Evolutionary conservation across 352 stramenopile species (phyloP).

Genomic region (Phytopythium mirpurense): DNA sequence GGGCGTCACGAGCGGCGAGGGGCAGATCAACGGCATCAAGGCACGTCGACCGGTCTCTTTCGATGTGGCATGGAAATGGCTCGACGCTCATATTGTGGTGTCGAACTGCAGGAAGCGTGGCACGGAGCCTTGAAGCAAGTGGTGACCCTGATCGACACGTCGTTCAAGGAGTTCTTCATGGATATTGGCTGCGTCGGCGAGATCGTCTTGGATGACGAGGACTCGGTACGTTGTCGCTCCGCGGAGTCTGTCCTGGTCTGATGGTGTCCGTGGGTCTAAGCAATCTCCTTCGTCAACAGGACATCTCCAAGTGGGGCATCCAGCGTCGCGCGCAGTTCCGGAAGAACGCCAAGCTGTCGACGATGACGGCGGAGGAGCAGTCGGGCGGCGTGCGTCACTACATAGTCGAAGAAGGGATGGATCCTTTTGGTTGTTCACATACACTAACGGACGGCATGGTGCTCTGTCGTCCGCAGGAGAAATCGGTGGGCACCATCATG

Average conservation of each 20-base stretch:
- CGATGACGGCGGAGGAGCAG: constrained; percentile 84
- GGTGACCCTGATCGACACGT: constrained; percentile 73
- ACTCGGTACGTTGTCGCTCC: constrained; percentile 27
- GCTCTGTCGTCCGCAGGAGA: constrained; percentile 60
- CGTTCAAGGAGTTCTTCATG: constrained; percentile 81
- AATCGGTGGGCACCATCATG: constrained; percentile 90
- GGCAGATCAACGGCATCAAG: constrained; percentile 73
- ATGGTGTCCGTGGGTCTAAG: not conserved
- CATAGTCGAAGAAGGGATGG: too few relatives aligned
- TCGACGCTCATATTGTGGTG: not conserved
- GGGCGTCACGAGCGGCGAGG: constrained; percentile 56
- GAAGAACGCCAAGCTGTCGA: constrained; percentile 77
- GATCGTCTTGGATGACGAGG: constrained; percentile 70
- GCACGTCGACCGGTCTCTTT: constrained; percentile 9
- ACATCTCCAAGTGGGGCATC: constrained; percentile 87
- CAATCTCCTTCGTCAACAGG: constrained; percentile 31
- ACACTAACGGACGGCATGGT: constrained; percentile 4
- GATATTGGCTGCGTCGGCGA: constrained; percentile 86
- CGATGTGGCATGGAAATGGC: not conserved
- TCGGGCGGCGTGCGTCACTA: constrained; percentile 65
- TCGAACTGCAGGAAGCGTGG: constrained; percentile 46
- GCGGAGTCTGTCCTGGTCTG: not conserved
- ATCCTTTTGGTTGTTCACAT: not conserved
- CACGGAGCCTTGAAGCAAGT: constrained; percentile 61
- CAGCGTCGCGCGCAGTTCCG: constrained; percentile 82